These are phyloP conservation scores for Fusarium chaquense DNA, from an alignment of 2,329 filamentous ascomycete species.

Conservation along the genomic window DNA sequence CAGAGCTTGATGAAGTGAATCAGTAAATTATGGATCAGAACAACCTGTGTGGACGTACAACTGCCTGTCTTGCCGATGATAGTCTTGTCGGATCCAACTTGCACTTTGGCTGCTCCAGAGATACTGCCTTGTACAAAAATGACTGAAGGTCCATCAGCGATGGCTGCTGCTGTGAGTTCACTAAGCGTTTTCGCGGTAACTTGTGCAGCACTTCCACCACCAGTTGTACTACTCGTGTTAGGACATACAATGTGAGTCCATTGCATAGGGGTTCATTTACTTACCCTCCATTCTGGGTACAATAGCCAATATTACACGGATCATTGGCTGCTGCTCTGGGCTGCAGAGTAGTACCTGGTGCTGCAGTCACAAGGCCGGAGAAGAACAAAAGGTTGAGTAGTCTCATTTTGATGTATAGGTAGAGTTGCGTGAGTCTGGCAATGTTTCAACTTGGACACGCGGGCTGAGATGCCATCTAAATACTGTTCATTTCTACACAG, in stretches of 20 bases:
- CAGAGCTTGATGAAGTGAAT: not conserved
- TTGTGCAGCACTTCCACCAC: slow-evolving; percentile 28
- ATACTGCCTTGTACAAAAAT: slow-evolving; percentile 41
- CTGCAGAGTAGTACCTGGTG: slow-evolving; percentile 14
- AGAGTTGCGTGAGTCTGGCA: rapidly evolving
- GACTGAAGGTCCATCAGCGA: slow-evolving; percentile 20
- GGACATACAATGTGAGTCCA: no score
- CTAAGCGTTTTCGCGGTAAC: slow-evolving; percentile 35
- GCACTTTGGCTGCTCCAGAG: slow-evolving; percentile 42
- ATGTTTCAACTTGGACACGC: rapidly evolving
- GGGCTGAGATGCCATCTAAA: not conserved
- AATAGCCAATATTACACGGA: slow-evolving; percentile 32
- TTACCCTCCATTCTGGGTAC: slow-evolving; percentile 44
- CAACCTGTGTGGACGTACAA: slow-evolving; percentile 15
- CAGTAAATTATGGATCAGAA: not conserved
- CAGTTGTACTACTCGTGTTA: slow-evolving; percentile 22
- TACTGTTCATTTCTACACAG: not conserved
- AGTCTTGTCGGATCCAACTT: slow-evolving; percentile 42
- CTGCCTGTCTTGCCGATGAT: slow-evolving; percentile 42
- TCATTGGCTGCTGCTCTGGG: slow-evolving; percentile 30
- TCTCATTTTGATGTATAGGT: not conserved
- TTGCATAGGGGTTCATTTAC: not conserved
- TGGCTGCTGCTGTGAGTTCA: slow-evolving; percentile 33
- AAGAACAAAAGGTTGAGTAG: not conserved
- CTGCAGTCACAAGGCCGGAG: slow-evolving; percentile 7